Base-by-base conservation (phyloP, 1,284 basidiomycete species). In the Ustilago loliicola region DNA sequence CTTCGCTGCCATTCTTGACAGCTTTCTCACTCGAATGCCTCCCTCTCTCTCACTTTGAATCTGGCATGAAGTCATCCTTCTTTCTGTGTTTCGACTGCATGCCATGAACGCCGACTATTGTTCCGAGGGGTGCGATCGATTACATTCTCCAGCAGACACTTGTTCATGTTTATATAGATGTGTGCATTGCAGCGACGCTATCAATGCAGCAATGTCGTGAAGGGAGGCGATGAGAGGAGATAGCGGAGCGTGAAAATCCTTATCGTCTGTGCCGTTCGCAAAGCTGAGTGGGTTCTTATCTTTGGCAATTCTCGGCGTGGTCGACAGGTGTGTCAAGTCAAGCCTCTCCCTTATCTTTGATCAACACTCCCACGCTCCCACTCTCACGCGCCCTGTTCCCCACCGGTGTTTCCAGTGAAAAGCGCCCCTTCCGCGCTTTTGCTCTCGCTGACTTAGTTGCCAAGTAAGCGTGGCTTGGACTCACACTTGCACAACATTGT, bases 301-400 rank as follows among this genome's bases (percentile, higher is more conserved):
- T 50, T 50, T 50, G 23, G 48, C 27, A 25, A 6, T 29, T 27
- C 4, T 25, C 48, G 48, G 25, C 48, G 48, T 50, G 42, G 42
- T 45, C n/a, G 42, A n/a, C 42, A 45, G 42, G n/a, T 45, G 42
- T 45, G 21, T 45, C 42, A 45, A 45, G 42, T 45, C 42, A 45
- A 21, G 42, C 42, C 19, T 21, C 3, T 2, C 38, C 21, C 42
- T 45, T 45, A 21, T 45, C 19, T 45, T 23, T 45, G n/a, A 23
- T 21, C 42, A 21, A 17, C 21, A 19, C 21, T 21, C 7, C n/a
- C 42, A 45, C 42, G n/a, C 21, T 21, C 42, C 6, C 19, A 21
- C 42, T 9, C 42, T 0, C 21, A 7, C n/a, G 5, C 21, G 42
- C 11, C 7, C 42, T 21, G 21, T 45, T 21, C 42, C 42, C 42